Base-by-base conservation (phyloP, 148 eudicot species). In the Arbutus unedo region DNA sequence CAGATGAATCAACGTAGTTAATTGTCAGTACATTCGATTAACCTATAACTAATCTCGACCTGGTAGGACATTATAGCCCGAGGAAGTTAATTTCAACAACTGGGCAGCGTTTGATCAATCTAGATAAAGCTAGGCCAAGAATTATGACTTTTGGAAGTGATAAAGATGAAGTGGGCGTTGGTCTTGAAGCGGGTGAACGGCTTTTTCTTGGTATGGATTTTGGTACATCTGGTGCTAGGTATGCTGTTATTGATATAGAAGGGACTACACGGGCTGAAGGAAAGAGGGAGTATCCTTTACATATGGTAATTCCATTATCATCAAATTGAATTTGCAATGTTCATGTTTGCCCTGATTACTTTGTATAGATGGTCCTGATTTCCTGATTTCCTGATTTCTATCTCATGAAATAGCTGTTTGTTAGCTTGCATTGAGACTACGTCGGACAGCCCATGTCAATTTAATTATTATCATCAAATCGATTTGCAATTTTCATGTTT, bases 181-280 rank as follows among this genome's bases (percentile, higher is more conserved):
- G 73, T 81, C 25, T 76, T 66, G 73, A 73, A 60, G 80, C 38
- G 18, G 82, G 81, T 19, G 88, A 84, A 49, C 67, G 80, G 81
- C 90, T 97, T 62, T 97, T 92, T 84, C 94, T 97, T 47, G 99
- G 99, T 49, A 83, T 97, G 93, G 99, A 97, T 64, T 97, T 97
- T 81, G 99, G 99, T 74, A 94, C 99, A 48, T 97, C 99, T 25
- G 98, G 99, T 43, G 99, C 98, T 84, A 87, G 99, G 82, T 97
- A 87, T 89, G 91, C 97, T 84, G 77, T 97, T 51, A 94, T 97
- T 82, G 93, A 93, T 81, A 90, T 83, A 79, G 84, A 87, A 31
- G 98, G 97, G 18, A 18, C 47, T 19, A 85, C 93, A 82, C 81
- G 45, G 50, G 92, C 93, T 7, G 92, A 94, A 85, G 96, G 93